Base-by-base conservation (phyloP, 305 asterid species). In the Fraxinus sp. region DNA sequence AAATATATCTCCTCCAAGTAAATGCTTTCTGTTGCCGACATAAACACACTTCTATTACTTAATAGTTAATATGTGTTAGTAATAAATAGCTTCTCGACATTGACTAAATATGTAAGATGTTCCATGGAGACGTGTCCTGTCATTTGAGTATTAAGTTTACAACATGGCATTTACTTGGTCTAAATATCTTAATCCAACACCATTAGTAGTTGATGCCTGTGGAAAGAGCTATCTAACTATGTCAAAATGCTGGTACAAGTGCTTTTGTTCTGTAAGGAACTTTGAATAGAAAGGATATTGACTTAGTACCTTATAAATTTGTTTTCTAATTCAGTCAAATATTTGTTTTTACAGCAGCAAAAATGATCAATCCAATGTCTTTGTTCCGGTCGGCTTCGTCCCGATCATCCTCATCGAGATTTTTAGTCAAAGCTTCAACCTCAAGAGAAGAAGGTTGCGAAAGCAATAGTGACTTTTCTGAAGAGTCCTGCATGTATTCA, bases 281-380 rank as follows among this genome's bases (percentile, higher is more conserved):
- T 64, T 64, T 64, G 35, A 64, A 64, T 24, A 64, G 14, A 64
- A 64, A 24, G 24, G 72, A 0, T 24, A 24, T 24, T 22, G 16
- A 6, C 32, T 24, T 70, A 32, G 20, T 30, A 70, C 10, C 84
- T 80, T 10, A 64, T 75, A 37, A 70, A 64, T 46, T 73, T 62
- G 59, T 76, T 76, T 26, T 18, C 71, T 83, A 78, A 87, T 52
- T 70, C 41, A 43, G n/a, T 77, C 39, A 36, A 28, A 30, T 30
- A 28, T 39, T n/a, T 72, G 35, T 32, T 73, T 71, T 76, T 90
- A 87, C 93, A 96, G 99, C 95, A 41, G 86, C 87, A 91, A 96
- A 93, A 89, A 91, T 94, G 91, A 77, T 96, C 90, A 96, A 94
- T 88, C 98, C 98, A 49, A 96, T 79, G 55, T 57, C 32, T 79